These are phyloP conservation scores for Gaultheria prostrata DNA, from an alignment of 148 eudicot genomes.

Conservation along the genomic window DNA sequence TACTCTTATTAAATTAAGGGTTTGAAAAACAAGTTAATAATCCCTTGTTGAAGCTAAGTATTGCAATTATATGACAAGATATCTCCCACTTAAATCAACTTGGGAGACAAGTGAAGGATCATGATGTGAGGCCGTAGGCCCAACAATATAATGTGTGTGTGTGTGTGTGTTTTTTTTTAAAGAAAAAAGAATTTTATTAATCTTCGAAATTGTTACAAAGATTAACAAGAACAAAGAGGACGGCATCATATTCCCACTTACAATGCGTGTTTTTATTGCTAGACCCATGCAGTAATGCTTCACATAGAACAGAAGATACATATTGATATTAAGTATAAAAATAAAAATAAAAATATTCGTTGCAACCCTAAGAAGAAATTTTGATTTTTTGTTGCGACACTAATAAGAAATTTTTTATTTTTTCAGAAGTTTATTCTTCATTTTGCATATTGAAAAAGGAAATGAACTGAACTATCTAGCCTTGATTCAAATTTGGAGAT, in stretches of 20 bases:
- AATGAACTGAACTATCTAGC: background rate
- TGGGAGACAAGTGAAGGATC: background rate
- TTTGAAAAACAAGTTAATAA: conserved; percentile 20
- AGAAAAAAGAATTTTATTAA: no score
- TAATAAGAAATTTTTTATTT: background rate
- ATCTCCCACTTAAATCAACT: conserved; percentile 23
- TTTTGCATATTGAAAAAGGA: background rate
- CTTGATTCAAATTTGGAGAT: background rate
- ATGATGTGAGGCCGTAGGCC: background rate
- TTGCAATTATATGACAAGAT: conserved; percentile 26
- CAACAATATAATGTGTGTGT: no score
- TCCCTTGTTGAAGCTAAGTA: conserved; percentile 20
- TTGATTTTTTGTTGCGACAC: background rate
- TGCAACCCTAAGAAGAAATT: background rate
- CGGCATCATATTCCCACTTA: no score
- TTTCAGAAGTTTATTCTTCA: background rate
- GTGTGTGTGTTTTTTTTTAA: no score
- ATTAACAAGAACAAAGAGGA: no score
- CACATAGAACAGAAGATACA: background rate
- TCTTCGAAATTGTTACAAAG: no score
- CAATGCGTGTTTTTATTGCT: background rate
- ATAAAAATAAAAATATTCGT: background rate
- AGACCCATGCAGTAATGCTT: background rate
- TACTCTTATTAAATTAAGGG: background rate
- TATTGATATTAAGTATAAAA: no score